Conservation (phyloP, 1,284 basidiomycete species). For the Ganoderma resinaceum region DNA sequence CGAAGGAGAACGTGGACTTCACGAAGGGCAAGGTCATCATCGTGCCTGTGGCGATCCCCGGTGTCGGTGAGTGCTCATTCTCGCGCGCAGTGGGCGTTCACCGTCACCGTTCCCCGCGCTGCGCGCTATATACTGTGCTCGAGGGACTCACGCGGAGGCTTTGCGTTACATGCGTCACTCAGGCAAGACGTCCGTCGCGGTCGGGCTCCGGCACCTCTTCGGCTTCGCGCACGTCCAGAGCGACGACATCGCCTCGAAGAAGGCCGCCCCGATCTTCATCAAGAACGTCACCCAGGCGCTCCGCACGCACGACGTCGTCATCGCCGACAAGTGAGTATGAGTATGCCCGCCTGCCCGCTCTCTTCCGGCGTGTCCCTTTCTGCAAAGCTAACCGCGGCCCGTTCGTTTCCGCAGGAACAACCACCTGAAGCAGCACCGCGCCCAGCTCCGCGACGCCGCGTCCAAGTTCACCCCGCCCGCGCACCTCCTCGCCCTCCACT, state of each 20-base stretch:
- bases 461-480: slow-evolving; percentile 55
- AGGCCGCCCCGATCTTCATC: slow-evolving; percentile 79
- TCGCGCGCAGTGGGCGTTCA: background rate
- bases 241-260: slow-evolving; percentile 89
- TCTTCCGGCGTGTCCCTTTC: background rate
- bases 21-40: slow-evolving; percentile 84
- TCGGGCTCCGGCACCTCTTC: slow-evolving; percentile 84
- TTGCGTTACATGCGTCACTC: background rate
- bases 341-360: slow-evolving; percentile 1
- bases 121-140: too few species aligned
- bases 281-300: slow-evolving; percentile 76
- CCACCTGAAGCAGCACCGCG: slow-evolving; percentile 81
- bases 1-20: slow-evolving; percentile 41
- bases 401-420: slow-evolving; percentile 74
- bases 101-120: background rate
- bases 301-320: slow-evolving; percentile 76
- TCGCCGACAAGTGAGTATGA: slow-evolving; percentile 87
- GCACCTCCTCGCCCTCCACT: slow-evolving; percentile 82
- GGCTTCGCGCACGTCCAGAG: slow-evolving; percentile 90
- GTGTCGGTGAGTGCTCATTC: slow-evolving; percentile 72
- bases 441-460: slow-evolving; percentile 65
- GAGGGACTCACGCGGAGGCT: background rate
- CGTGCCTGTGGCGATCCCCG: slow-evolving; percentile 90
- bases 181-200: slow-evolving; percentile 90
- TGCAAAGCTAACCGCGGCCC: background rate